phyloP scores from a whole-genome alignment of 305 asterid species.

The Solanum chacoense region DNA sequence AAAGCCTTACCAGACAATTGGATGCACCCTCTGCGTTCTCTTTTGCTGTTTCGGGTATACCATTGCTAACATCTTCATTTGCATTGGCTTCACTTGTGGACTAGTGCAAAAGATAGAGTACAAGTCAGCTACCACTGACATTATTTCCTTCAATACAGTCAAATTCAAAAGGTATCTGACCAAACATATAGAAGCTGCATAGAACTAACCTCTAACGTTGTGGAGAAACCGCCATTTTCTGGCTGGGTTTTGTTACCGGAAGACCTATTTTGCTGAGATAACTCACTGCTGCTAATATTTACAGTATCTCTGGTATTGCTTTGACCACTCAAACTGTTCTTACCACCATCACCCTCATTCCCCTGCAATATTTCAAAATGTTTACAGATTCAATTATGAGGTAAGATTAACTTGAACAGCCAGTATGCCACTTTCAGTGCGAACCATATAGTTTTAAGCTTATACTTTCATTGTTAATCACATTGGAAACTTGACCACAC shows the following conservation, averaged over 20 bases:
- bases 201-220: not conserved
- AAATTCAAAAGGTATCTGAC: not conserved
- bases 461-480: not conserved
- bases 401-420: not conserved
- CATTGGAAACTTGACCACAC: not conserved
- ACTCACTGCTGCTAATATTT: not conserved
- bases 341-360: not conserved
- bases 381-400: not conserved
- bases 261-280: not conserved
- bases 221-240: not conserved
- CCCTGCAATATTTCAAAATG: conserved; percentile 3
- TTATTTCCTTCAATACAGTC: not conserved
- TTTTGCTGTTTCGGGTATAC: not conserved
- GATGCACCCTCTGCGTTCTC: not conserved
- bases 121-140: not conserved
- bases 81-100: not conserved
- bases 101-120: not conserved
- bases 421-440: not conserved
- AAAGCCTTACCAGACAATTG: not conserved
- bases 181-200: not conserved
- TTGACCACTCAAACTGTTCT: not conserved
- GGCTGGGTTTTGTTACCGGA: not conserved
- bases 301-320: not conserved
- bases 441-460: not conserved
- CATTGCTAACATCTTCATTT: not conserved